Conservation (phyloP, 2,329 filamentous ascomycete species). For the Lojkania enalia region DNA sequence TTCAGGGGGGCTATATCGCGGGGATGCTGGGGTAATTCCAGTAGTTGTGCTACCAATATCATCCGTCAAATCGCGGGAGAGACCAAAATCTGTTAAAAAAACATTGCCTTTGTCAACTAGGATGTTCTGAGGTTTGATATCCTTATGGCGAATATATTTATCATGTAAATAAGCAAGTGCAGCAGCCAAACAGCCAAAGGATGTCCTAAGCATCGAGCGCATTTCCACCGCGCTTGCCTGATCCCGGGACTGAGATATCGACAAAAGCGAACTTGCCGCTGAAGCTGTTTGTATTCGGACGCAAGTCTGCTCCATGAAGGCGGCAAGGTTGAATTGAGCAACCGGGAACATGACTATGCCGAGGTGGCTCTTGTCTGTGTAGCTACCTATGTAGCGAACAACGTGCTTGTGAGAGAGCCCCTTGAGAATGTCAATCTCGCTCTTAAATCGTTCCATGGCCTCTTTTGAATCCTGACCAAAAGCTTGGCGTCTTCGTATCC, state of each 20-base stretch:
- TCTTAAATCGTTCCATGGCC: slow-evolving; percentile 22
- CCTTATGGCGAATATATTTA: slow-evolving; percentile 14
- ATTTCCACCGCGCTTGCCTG: slow-evolving; percentile 1
- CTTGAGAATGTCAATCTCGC: slow-evolving; percentile 32
- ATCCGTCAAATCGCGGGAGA: slow-evolving; percentile 16
- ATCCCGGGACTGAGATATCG: not conserved
- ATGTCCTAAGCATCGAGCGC: slow-evolving; percentile 10
- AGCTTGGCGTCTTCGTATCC: slow-evolving; percentile 21
- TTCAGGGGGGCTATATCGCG: slow-evolving; percentile 22
- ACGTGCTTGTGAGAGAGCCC: slow-evolving; percentile 30
- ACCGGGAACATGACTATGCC: slow-evolving; percentile 34
- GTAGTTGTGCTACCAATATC: slow-evolving; percentile 11
- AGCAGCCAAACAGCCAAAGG: slow-evolving; percentile 21
- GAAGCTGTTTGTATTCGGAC: not conserved
- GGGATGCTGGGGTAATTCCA: slow-evolving; percentile 7
- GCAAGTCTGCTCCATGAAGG: slow-evolving; percentile 10
- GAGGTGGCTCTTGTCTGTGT: slow-evolving; percentile 30
- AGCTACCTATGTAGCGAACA: slow-evolving; percentile 33
- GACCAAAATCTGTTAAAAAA: slow-evolving; percentile 20
- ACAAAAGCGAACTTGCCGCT: not conserved
- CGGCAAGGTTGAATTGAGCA: slow-evolving; percentile 18
- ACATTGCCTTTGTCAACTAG: slow-evolving; percentile 14
- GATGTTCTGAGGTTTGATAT: slow-evolving; percentile 25
- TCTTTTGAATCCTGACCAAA: slow-evolving; percentile 18
- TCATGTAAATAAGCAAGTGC: slow-evolving; percentile 22